Evolutionary conservation across 1,139 yeast species (phyloP).

Genomic region (Eremothecium sinecaudum): DNA sequence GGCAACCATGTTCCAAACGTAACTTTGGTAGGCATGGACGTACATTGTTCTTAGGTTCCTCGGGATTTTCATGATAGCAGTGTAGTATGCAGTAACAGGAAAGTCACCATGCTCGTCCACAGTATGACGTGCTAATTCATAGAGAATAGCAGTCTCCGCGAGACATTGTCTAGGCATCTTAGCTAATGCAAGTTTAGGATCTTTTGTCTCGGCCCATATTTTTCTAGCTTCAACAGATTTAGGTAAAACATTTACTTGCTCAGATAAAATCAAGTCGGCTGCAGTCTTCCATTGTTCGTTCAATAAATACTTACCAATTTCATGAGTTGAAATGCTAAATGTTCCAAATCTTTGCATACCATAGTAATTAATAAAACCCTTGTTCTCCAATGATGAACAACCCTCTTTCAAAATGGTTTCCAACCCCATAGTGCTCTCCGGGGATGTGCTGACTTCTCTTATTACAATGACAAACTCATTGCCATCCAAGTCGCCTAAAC

Average conservation of each 20-base stretch:
- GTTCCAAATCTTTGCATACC: conserved; percentile 99
- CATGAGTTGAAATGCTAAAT: conserved; percentile 83
- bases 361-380: conserved; percentile 85
- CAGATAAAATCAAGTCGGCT: conserved; percentile 66
- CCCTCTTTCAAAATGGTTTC: conserved; percentile 43
- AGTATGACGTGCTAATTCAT: conserved; percentile 42
- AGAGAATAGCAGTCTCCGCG: conserved; percentile 72
- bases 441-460: conserved; percentile 47
- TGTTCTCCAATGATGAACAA: conserved; percentile 46
- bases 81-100: conserved; percentile 47
- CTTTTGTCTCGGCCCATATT: conserved; percentile 67
- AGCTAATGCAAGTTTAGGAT: conserved; percentile 55
- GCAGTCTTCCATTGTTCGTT: conserved; percentile 73
- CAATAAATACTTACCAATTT: conserved; percentile 64
- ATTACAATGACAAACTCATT: conserved; percentile 81
- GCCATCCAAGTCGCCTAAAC: conserved; percentile 76
- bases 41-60: conserved; percentile 89
- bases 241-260: conserved; percentile 76
- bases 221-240: conserved; percentile 74
- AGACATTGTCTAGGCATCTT: conserved; percentile 80
- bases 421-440: conserved; percentile 20
- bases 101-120: conserved; percentile 42
- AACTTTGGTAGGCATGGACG: conserved; percentile 95
- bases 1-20: conserved; percentile 84
- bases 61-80: conserved; percentile 86